Percentiles rank a stretch among this genome's conserved stretches.
Evolutionary conservation across 2,329 filamentous ascomycete species (phyloP).

Genomic region (Apiospora arundinis): DNA sequence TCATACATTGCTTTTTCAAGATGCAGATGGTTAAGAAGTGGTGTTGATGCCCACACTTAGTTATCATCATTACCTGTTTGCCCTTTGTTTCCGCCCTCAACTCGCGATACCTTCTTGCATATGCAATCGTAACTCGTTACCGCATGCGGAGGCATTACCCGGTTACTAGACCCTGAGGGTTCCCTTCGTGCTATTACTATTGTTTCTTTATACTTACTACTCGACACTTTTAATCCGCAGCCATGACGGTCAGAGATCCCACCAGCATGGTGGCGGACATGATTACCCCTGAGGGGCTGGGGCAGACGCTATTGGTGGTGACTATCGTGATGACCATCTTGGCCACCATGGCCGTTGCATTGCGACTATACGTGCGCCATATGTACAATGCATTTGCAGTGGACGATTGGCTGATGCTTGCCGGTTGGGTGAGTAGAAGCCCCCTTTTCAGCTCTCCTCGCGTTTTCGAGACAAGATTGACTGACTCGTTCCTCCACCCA

Average conservation of each 20-base stretch:
- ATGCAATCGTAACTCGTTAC: background rate
- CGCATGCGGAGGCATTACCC: background rate
- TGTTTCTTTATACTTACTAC: background rate
- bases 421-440: constrained; percentile 24
- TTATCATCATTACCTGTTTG: no score
- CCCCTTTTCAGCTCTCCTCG: background rate
- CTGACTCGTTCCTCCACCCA: background rate
- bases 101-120: background rate
- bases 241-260: constrained; percentile 24
- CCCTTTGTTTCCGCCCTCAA: background rate
- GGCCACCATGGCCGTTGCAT: constrained; percentile 22
- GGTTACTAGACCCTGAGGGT: background rate
- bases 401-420: constrained; percentile 26
- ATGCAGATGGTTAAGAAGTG: background rate
- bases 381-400: constrained; percentile 3
- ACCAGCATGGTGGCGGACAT: constrained; percentile 26
- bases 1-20: background rate
- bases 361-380: constrained; percentile 25
- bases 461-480: no score
- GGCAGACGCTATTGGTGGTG: constrained; percentile 21
- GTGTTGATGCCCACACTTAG: background rate
- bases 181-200: background rate
- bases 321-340: constrained; percentile 28
- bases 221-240: background rate
- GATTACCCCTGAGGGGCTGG: constrained; percentile 27